phyloP scores from a whole-genome alignment of 441 rosid genomes.

The Adansonia grandidieri region DNA sequence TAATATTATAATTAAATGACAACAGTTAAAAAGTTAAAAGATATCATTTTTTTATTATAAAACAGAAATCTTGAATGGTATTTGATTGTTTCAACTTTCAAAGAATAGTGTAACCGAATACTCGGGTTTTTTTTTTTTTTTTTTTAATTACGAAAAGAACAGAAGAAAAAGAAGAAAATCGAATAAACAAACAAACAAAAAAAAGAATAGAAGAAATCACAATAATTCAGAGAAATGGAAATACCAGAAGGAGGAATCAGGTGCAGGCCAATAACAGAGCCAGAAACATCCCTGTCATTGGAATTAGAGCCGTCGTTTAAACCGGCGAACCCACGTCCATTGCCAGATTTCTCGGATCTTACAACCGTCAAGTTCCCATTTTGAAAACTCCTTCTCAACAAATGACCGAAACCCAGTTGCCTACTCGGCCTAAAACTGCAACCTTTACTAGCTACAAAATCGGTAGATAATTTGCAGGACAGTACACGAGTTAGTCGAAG shows the following conservation, averaged over 20 bases:
- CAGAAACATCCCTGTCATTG: constrained; percentile 58
- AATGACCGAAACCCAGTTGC: constrained; percentile 40
- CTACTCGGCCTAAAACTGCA: constrained; percentile 23
- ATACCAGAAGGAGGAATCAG: constrained; percentile 60
- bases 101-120: not conserved
- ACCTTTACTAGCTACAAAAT: not conserved
- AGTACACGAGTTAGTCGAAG: constrained; percentile 35
- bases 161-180: not conserved
- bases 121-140: not conserved
- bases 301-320: constrained; percentile 31
- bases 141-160: not conserved
- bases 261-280: constrained; percentile 65
- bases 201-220: not conserved
- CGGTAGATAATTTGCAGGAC: constrained; percentile 28
- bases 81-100: not conserved
- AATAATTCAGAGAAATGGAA: not conserved
- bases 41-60: not conserved
- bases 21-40: not conserved
- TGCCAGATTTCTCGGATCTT: constrained; percentile 33
- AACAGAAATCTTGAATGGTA: not conserved
- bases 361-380: constrained; percentile 38
- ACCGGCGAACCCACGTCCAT: constrained; percentile 10
- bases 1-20: not conserved
- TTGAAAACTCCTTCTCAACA: constrained; percentile 30
- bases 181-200: not conserved